A percentile compares a stretch with the other conserved stretches of the same genome.
phyloP scores from a whole-genome alignment of 2,329 filamentous ascomycete genomes.

The Fusarium scirpi region DNA sequence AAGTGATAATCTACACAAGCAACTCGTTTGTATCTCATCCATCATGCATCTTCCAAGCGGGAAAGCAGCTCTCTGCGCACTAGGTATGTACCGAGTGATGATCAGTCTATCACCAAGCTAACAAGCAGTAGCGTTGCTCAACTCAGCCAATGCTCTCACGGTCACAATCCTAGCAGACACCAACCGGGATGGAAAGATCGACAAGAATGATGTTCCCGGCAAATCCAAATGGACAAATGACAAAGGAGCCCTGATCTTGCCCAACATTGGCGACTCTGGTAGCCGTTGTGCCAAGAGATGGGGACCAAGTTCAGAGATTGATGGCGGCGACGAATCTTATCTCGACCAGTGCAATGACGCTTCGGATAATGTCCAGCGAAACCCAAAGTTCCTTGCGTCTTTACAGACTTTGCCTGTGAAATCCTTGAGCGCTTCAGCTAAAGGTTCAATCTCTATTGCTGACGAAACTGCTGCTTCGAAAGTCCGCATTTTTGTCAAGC shows the following conservation, averaged over 20 bases:
- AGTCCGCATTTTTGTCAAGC: conserved; percentile 48
- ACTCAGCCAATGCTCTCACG: conserved; percentile 20
- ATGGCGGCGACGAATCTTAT: conserved; percentile 31
- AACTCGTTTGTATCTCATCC: not conserved
- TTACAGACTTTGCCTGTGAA: conserved; percentile 49
- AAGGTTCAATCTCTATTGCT: conserved; percentile 29
- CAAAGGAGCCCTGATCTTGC: conserved; percentile 52
- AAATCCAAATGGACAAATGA: conserved; percentile 45
- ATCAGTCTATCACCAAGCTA: not conserved
- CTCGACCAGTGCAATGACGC: conserved; percentile 53
- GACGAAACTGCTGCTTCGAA: conserved; percentile 27
- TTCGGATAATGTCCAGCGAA: conserved; percentile 48
- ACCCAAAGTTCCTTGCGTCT: conserved; percentile 49
- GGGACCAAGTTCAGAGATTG: conserved; percentile 14
- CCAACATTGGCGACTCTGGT: conserved; percentile 53
- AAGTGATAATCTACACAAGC: not conserved
- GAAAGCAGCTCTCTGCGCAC: not conserved
- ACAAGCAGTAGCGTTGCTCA: conserved; percentile 5
- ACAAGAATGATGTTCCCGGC: conserved; percentile 37
- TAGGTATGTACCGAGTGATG: not conserved
- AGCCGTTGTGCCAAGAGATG: conserved; percentile 46
- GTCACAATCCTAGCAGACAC: conserved; percentile 51
- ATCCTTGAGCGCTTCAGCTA: conserved; percentile 20
- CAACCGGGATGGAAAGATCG: conserved; percentile 53
- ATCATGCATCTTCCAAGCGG: conserved; percentile 11